Base-by-base conservation (phyloP, 202 grass and related monocot genomes). In the Saccharum hybrid region DNA sequence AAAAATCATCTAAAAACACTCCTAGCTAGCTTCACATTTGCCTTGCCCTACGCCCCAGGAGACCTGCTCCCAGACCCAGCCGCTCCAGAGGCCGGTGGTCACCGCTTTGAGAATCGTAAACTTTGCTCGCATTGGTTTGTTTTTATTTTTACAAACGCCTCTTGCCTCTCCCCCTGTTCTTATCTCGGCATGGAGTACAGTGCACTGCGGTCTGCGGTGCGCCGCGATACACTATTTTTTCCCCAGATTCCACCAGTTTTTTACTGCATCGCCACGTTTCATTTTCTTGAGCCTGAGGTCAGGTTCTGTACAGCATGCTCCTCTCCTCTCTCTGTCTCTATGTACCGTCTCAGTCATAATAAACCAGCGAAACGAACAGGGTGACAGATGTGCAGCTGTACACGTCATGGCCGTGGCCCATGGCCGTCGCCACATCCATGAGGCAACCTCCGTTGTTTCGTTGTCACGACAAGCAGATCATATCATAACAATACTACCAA, bases 361-460 rank as follows among this genome's bases (percentile, higher is more conserved):
- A n/a, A n/a, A n/a, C n/a, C n/a, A n/a, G n/a, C n/a, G n/a, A n/a
- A n/a, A n/a, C n/a, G n/a, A n/a, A n/a, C n/a, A n/a, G n/a, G n/a
- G n/a, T n/a, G n/a, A 59, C 19, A 4, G 54, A 22, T 3, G 8
- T 59, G 52, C 8, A 59, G 19, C 7, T 59, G 54, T 59, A 19
- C 19, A 56, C 52, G 19, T 19, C 28, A 59, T 59, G 52, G 4
- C 6, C 49, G 16, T 52, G 48, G 42, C 15, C 49, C 49, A 3
- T 8, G 19, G 8, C 54, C 8, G 0, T 21, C 33, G 26, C 49
- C 59, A 57, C 84, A 79, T 80, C 68, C 83, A 31, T 56, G 75
- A 64, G 40, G 74, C 83, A 78, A 78, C 41, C 66, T 74, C 48
- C 16, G 13, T 30, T 71, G 22, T 54, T 68, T 66, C 83, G 19